Evolutionary conservation across 208 protist species (phyloP), one percentile per base, ranked within the genome.

Genomic region (Leishmania tarentolae): DNA sequence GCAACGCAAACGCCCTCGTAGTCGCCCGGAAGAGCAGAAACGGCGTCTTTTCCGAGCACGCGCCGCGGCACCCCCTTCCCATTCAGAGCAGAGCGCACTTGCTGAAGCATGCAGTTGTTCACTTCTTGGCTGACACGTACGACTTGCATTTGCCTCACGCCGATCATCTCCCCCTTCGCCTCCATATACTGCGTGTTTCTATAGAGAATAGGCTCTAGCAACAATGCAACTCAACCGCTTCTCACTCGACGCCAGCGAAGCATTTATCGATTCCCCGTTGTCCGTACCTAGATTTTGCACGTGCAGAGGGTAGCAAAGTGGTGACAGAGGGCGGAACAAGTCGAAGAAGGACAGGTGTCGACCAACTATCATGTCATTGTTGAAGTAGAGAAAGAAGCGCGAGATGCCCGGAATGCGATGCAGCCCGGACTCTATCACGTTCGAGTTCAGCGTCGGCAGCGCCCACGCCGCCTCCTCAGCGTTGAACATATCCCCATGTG

Each of bases 341-440:
- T 92, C 89, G 42, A 92, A 89, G 37, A 89, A 40, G 0, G 86
- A 90, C 17, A 92, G 44, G 17, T 52, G 78, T 0, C 84, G 84
- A n/a, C 86, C 85, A 0, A 90, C 24, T 3, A 92, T 66, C 86
- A 90, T 90, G 80, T 92, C 88, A n/a, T 92, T 92, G 59, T 83
- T 82, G n/a, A 88, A 75, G 84, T 92, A 90, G 63, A 85, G 46
- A 40, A 87, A 90, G 71, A 87, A 92, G 44, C 86, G 88, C 8
- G 86, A 87, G 40, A 90, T 63, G 46, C 72, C 76, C 1, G 84
- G 86, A 13, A 92, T 88, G 42, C 86, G 88, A 75, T 92, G 84
- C 53, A 90, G 76, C 28, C 69, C 73, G 3, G 86, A 85, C 74
- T 90, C 87, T 47, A 90, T 88, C 42, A 75, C 81, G 63, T 83